Evolutionary conservation across 208 protist genomes (phyloP), one percentile per base, ranked within the genome.

Genomic region (Chromosphaera perkinsii): DNA sequence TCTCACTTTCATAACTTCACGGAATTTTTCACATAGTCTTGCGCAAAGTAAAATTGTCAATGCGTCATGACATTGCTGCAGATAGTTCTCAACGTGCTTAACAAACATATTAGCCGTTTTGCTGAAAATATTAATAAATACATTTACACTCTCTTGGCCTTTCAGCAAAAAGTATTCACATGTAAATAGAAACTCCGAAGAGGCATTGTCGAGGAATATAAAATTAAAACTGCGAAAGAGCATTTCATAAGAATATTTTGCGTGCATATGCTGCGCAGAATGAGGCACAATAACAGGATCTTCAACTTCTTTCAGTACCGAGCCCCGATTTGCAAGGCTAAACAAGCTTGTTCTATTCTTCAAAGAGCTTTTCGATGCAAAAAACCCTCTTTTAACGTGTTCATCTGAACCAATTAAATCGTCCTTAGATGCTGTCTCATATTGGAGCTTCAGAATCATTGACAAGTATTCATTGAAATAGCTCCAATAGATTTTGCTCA

Each of bases 361-460:
- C 24, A 72, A 29, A 3, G 17, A 51, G 32, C 45, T 37, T 17
- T 56, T 51, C 10, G 35, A 55, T 14, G 22, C 52, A n/a, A 72
- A 56, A 31, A 72, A 72, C 40, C 45, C 20, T 22, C 51, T 51
- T 2, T 72, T 72, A 31, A 27, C n/a, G 22, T 35, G 17, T 24
- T 72, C 66, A 20, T 51, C 45, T 14, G 51, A 31, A 24, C 66
- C 66, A 3, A 72, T 22, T 0, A 72, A 29, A 48, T 72, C 66
- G 40, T 72, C 66, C 39, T 72, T 72, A 49, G 48, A 49, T 9
- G 66, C 51, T 9, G 37, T 10, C 55, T 72, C 66, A 12, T 72
- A 49, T 24, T 32, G 17, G 12, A 60, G 32, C 27, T 12, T 27
- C 9, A 20, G 14, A 9, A 66, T 22, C 2, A 49, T 72, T 32